Percentiles rank a stretch among this genome's conserved stretches.
phyloP scores from a whole-genome alignment of 306 rosid species.

The Trifolium repens region DNA sequence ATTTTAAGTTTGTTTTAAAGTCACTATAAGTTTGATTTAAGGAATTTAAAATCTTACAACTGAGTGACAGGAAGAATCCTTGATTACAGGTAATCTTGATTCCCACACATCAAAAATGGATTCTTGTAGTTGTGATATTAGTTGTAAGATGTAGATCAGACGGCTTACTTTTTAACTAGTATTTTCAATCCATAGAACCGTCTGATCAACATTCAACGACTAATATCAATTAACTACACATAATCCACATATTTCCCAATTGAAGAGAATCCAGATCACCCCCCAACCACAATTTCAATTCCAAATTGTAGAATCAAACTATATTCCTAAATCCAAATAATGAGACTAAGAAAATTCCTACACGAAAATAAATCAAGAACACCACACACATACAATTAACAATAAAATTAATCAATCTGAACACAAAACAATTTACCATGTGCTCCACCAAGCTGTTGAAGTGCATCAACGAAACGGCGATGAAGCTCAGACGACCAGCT shows the following conservation, averaged over 20 bases:
- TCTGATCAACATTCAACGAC: background rate
- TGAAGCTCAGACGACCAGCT: slow-evolving; percentile 94
- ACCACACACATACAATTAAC: background rate
- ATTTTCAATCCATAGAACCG: background rate
- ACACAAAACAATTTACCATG: slow-evolving; percentile 53
- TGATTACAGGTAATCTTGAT: background rate
- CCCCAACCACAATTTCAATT: slow-evolving; percentile 16
- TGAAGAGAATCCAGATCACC: background rate
- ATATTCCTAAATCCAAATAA: background rate
- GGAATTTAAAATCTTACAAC: background rate
- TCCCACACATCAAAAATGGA: background rate
- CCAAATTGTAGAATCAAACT: background rate
- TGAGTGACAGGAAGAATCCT: background rate
- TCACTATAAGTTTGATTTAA: too few species aligned
- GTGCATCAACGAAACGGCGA: slow-evolving; percentile 72
- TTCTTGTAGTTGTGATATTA: background rate
- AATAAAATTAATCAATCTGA: background rate
- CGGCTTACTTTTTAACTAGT: background rate
- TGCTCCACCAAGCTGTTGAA: slow-evolving; percentile 86
- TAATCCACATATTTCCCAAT: background rate
- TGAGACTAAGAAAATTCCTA: background rate
- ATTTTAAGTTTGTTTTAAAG: background rate
- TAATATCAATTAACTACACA: background rate
- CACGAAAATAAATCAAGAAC: background rate
- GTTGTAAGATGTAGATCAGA: background rate